Evolutionary conservation across 2,329 filamentous ascomycete genomes (phyloP).

Genomic region (Xylaria sp.): DNA sequence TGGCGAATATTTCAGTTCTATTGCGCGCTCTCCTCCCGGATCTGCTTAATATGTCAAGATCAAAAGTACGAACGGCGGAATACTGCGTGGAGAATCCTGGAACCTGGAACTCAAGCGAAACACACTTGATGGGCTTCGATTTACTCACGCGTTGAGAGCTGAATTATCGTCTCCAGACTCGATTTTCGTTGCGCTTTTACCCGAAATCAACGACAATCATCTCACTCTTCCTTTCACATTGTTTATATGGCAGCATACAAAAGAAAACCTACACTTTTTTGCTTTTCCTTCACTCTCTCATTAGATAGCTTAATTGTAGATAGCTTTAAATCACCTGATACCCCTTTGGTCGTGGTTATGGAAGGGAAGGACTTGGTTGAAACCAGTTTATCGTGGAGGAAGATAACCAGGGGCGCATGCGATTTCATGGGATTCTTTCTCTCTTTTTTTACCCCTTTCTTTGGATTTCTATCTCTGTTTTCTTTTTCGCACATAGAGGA

Average conservation of each 20-base stretch:
- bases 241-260: slow-evolving; percentile 43
- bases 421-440: slow-evolving; percentile 20
- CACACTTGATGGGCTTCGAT: background rate
- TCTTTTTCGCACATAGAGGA: slow-evolving; percentile 26
- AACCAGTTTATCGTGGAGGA: slow-evolving; percentile 7
- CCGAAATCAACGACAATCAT: slow-evolving; percentile 9
- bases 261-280: slow-evolving; percentile 14
- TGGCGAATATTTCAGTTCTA: background rate
- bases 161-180: background rate
- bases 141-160: slow-evolving; percentile 1
- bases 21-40: background rate
- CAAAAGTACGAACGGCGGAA: slow-evolving; percentile 3
- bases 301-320: slow-evolving; percentile 49
- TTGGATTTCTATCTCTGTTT: slow-evolving; percentile 5
- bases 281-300: slow-evolving; percentile 27
- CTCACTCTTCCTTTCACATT: slow-evolving; percentile 39
- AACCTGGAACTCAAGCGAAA: background rate
- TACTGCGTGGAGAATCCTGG: background rate
- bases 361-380: slow-evolving; percentile 23
- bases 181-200: slow-evolving; percentile 1
- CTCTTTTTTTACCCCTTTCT: background rate
- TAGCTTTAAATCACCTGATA: slow-evolving; percentile 49
- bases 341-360: slow-evolving; percentile 45
- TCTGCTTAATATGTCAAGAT: slow-evolving; percentile 1
- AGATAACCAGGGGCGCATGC: slow-evolving; percentile 32